These are phyloP conservation scores for Pythium dissimile DNA, from an alignment of 352 stramenopile species.

Conservation along the genomic window DNA sequence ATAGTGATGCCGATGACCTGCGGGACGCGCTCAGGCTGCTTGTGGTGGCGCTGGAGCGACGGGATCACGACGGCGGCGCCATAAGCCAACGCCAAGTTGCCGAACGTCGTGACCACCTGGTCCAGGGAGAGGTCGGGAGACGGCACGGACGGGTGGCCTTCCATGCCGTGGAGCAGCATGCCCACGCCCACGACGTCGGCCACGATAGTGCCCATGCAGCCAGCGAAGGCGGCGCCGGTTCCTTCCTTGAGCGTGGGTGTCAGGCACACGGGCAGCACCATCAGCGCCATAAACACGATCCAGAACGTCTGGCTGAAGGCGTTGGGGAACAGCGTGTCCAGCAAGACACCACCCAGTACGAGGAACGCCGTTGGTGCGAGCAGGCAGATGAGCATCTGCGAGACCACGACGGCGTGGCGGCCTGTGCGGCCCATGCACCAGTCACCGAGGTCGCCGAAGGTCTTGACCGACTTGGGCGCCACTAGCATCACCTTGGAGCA, in stretches of 20 bases:
- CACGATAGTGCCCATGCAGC: conserved; percentile 25
- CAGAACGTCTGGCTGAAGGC: conserved; percentile 18
- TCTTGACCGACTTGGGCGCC: conserved; percentile 22
- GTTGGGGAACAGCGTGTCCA: conserved; percentile 23
- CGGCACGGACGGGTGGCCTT: conserved; percentile 14
- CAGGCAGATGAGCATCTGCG: conserved; percentile 18
- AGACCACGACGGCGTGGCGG: conserved; percentile 20
- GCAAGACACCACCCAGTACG: conserved; percentile 22
- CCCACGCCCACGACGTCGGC: conserved; percentile 23
- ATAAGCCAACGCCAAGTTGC: conserved; percentile 31
- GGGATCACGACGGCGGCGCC: conserved; percentile 30
- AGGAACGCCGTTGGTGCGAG: conserved; percentile 21
- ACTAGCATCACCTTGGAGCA: conserved; percentile 32
- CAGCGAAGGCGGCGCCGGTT: conserved; percentile 22
- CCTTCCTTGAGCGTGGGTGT: conserved; percentile 28
- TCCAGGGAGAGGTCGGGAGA: conserved; percentile 19
- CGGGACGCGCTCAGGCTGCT: conserved; percentile 25
- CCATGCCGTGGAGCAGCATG: conserved; percentile 25
- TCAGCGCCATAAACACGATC: conserved; percentile 30
- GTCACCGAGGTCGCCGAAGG: conserved; percentile 29
- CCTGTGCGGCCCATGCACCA: conserved; percentile 23
- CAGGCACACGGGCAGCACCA: conserved; percentile 22
- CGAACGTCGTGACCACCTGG: conserved; percentile 23
- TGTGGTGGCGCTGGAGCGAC: conserved; percentile 11
- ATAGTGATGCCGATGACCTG: conserved; percentile 25